Evolutionary conservation across 768 basidiomycete species (phyloP).

Genomic region (Tulasnella calospora): DNA sequence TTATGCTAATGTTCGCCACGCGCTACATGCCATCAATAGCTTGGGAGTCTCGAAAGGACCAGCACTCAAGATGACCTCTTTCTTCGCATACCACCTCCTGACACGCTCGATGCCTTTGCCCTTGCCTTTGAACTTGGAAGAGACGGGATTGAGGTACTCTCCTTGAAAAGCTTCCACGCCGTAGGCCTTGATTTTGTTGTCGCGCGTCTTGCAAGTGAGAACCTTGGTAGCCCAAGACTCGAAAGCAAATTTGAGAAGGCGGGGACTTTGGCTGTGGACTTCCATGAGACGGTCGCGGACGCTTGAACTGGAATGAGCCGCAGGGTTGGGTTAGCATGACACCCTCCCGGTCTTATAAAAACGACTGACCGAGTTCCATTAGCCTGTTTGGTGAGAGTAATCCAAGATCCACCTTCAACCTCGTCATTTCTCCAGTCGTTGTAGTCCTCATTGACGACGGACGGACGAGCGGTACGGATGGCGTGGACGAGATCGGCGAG

Average conservation of each 20-base stretch:
- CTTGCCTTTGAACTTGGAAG: constrained; percentile 15
- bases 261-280: background rate
- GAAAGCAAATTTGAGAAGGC: constrained; percentile 14
- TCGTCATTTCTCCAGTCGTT: constrained; percentile 9
- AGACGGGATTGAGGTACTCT: constrained; percentile 10
- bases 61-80: constrained; percentile 27
- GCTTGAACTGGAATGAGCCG: background rate
- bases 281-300: constrained; percentile 14
- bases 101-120: background rate
- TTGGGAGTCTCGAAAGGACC: constrained; percentile 25
- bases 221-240: constrained; percentile 19
- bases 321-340: background rate
- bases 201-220: constrained; percentile 13
- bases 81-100: constrained; percentile 22
- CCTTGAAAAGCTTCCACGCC: constrained; percentile 4
- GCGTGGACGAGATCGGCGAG: constrained; percentile 17
- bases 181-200: constrained; percentile 18
- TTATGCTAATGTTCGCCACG: background rate
- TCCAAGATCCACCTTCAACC: constrained; percentile 7
- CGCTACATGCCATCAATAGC: constrained; percentile 20
- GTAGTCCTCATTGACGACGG: constrained; percentile 7
- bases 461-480: background rate
- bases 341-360: background rate
- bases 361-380: constrained; percentile 16
- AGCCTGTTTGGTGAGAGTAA: constrained; percentile 14